phyloP scores from a whole-genome alignment of 164 flowering plant genomes.

The Stephania cephalantha region DNA sequence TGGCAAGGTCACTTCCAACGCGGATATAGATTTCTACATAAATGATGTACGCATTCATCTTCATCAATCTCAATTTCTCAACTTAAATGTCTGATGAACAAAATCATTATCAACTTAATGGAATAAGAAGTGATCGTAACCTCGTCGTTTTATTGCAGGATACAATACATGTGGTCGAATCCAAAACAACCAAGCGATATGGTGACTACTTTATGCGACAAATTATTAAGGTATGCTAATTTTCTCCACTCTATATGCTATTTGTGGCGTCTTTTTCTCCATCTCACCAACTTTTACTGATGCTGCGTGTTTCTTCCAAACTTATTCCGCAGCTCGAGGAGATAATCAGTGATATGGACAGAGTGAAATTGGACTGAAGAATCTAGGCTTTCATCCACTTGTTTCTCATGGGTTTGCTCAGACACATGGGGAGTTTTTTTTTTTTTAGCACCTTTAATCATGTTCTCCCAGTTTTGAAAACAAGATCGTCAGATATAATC shows the following conservation, averaged over 20 bases:
- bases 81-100: neutral
- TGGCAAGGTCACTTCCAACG: conserved; percentile 76
- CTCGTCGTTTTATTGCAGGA: conserved; percentile 44
- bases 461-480: neutral
- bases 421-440: neutral
- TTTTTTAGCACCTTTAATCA: neutral
- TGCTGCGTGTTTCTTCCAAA: neutral
- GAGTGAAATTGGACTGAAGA: conserved; percentile 52
- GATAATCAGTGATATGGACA: conserved; percentile 62
- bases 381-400: neutral
- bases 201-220: conserved; percentile 92
- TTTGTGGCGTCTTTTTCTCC: neutral
- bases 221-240: conserved; percentile 65
- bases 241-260: neutral
- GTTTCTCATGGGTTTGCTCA: neutral
- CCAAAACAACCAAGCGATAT: conserved; percentile 69
- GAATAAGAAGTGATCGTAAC: neutral
- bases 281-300: neutral
- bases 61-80: neutral
- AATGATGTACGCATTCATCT: conserved; percentile 53
- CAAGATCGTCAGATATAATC: neutral
- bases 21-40: conserved; percentile 86
- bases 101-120: neutral
- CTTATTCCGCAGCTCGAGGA: conserved; percentile 62
- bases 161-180: conserved; percentile 65